Evolutionary conservation across 306 rosid species (phyloP).

Genomic region (Herpetospermum pedunculosum): DNA sequence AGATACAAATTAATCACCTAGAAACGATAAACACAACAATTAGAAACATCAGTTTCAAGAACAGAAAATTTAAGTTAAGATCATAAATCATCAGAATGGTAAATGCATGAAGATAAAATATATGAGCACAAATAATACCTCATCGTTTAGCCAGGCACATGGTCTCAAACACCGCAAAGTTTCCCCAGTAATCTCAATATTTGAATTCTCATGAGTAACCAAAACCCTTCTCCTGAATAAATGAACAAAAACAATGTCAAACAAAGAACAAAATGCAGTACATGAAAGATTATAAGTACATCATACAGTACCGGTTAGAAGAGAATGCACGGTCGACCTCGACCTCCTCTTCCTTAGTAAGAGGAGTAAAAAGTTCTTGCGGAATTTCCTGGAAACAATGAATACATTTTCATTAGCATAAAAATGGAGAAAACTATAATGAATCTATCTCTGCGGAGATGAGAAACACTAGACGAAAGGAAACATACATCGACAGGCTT

Average conservation of each 20-base stretch:
- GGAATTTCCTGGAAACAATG: constrained; percentile 40
- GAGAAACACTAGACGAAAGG: neutral
- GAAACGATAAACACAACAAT: constrained; percentile 14
- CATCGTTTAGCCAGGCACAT: constrained; percentile 85
- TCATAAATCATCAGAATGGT: neutral
- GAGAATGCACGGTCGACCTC: constrained; percentile 43
- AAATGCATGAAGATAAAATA: neutral
- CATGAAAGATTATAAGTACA: constrained; percentile 11
- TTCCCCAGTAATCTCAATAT: constrained; percentile 61
- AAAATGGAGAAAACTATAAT: neutral
- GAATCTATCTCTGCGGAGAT: neutral
- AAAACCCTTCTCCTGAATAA: constrained; percentile 50
- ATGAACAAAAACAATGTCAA: constrained; percentile 14
- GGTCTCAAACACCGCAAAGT: constrained; percentile 62
- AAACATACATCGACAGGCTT: constrained; percentile 35
- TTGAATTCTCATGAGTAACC: constrained; percentile 64
- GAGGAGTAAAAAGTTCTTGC: constrained; percentile 47
- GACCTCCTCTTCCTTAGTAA: constrained; percentile 45
- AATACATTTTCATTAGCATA: neutral
- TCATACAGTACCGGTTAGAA: constrained; percentile 37
- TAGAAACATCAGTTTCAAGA: constrained; percentile 10
- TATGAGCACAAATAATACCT: constrained; percentile 38
- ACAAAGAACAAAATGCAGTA: constrained; percentile 4
- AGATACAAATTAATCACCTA: constrained; percentile 90
- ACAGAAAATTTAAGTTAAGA: neutral